Base-by-base conservation (phyloP, 345 rosid genomes). In the Salix purpurea region DNA sequence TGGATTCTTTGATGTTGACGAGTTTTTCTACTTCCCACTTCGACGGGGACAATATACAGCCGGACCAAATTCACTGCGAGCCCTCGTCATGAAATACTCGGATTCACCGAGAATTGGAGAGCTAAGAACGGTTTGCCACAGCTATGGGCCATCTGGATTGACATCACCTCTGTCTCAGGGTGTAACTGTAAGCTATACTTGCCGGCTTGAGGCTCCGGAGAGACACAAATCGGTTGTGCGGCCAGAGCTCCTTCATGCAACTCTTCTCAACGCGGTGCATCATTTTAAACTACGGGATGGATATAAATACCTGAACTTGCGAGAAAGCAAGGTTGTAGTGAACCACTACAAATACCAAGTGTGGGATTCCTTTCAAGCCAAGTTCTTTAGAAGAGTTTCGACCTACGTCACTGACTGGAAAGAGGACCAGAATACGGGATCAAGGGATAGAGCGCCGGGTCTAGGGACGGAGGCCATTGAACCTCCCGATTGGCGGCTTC, bases 261-360 rank as follows among this genome's bases (percentile, higher is more conserved):
- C 92, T 37, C 94, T 96, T 73, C 95, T 96, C 15, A 96, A 96
- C 12, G 94, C 83, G 76, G 97, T 96, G 69, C 99, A 96, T 81
- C 98, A 96, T 76, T 96, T 96, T 71, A 86, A 82, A 64, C 81
- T 92, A 75, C 82, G 72, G 65, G 85, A 83, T 69, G 97, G 97
- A 44, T 85, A 83, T 52, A 85, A 84, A 68, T 85, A 87, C 83
- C 16, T 87, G 81, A 94, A 91, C 82, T 78, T 92, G 75, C 88
- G 89, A 46, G 95, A 92, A 84, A 88, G 83, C 84, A 83, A 75
- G 39, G 94, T 86, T 14, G 72, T 89, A 46, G 85, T 94, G 81
- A 96, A 96, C 84, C 99, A 96, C 82, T 96, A 94, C 85, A 96
- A 96, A 82, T 96, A 92, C 80, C 99, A 96, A 83, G 97, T 87